Percentiles rank a stretch among this genome's conserved stretches.
Evolutionary conservation across 441 rosid genomes (phyloP).

Genomic region (Eutrema salsugineum): DNA sequence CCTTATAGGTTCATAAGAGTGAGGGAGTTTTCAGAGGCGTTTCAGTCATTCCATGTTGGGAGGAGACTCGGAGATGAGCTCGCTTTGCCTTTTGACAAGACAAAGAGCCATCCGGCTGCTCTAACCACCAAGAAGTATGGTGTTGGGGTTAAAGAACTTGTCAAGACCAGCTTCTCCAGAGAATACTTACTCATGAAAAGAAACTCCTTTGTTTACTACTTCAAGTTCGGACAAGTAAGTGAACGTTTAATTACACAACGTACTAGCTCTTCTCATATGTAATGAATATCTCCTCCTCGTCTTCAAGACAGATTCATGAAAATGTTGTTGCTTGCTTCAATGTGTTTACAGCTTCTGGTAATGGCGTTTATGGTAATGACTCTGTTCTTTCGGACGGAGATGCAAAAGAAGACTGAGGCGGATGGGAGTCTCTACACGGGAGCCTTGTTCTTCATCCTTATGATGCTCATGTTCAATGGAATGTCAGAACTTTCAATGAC

Average conservation of each 20-base stretch:
- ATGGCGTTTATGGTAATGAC: constrained; percentile 52
- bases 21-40: constrained; percentile 68
- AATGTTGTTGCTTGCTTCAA: constrained; percentile 13
- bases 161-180: constrained; percentile 66
- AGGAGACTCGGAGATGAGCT: constrained; percentile 48
- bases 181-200: constrained; percentile 83
- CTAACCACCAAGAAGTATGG: constrained; percentile 66
- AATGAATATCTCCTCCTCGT: not conserved
- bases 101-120: constrained; percentile 75
- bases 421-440: constrained; percentile 67
- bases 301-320: constrained; percentile 12
- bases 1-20: constrained; percentile 65
- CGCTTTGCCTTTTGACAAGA: constrained; percentile 54
- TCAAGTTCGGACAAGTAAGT: constrained; percentile 70
- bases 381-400: constrained; percentile 59
- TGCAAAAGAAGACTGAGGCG: constrained; percentile 38
- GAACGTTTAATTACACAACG: too few species aligned
- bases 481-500: constrained; percentile 73
- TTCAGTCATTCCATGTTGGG: constrained; percentile 66
- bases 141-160: constrained; percentile 53
- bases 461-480: constrained; percentile 68
- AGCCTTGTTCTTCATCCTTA: constrained; percentile 51
- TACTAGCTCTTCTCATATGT: not conserved
- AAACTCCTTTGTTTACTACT: constrained; percentile 78
- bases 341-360: constrained; percentile 38